Base-by-base conservation (phyloP, 352 stramenopile species). In the Peronospora belbahrii region DNA sequence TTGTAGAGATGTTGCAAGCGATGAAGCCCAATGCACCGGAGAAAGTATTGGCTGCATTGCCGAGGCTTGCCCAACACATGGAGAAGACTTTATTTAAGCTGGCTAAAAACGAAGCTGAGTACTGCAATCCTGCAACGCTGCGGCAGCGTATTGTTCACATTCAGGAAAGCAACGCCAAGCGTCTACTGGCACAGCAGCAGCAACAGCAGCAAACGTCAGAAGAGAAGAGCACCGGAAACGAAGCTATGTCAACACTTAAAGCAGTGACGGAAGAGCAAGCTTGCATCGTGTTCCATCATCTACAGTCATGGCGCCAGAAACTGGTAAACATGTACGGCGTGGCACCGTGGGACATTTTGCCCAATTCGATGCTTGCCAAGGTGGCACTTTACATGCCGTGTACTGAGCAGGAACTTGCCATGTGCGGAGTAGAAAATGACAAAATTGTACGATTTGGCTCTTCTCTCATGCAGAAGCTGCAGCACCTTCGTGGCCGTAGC, bases 21-120 rank as follows among this genome's bases (percentile, higher is more conserved):
- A 71, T 96, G 41, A 97, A 98, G 56, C 94, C 95, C 17, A 94
- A 98, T 56, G 94, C 95, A 11, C 88, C 92, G 5, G 62, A 90
- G 33, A 95, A 97, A 64, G 97, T 97, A 83, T 67, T 98, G 32
- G 78, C 95, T 34, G 97, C 97, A 33, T 62, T 99, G 18, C 94
- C 94, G 2, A 85, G 95, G 25, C 95, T 99, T 77, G 95, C 95
- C 2, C 92, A 94, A 42, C 79, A 94, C 37, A 85, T 99, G 61
- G 95, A 99, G 52, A 91, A 98, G 56, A 83, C 83, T 36, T 74
- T 99, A 20, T 97, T 97, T 55, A 77, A 72, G 38, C 34, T 79
- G 50, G 62, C 95, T 31, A 35, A 61, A 54, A 64, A 67, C 59
- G 58, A 96, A 59, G 70, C 77, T 14, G 90, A 97, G 51, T 98